Evolutionary conservation across 306 rosid species (phyloP).

Genomic region (Bauhinia variegata): DNA sequence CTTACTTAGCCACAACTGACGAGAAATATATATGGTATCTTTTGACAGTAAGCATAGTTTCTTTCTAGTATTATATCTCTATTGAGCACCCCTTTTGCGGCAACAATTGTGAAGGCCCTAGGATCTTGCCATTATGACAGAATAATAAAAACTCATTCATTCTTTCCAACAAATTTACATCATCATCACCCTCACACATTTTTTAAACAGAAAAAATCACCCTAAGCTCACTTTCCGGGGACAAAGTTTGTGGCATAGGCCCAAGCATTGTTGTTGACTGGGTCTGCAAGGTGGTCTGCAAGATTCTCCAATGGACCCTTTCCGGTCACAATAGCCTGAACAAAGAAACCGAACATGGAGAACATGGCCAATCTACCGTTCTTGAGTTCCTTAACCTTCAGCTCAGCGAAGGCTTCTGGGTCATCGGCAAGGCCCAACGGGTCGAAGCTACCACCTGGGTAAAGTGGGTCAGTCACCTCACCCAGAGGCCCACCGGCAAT

Average conservation of each 20-base stretch:
- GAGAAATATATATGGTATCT: no score
- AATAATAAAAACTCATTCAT: no score
- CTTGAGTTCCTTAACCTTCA: constrained; percentile 43
- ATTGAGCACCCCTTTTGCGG: no score
- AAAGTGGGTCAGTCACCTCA: constrained; percentile 34
- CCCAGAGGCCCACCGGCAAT: constrained; percentile 43
- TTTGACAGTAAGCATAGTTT: no score
- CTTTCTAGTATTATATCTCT: no score
- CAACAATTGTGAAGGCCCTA: no score
- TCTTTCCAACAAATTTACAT: constrained; percentile 19
- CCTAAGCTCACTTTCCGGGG: constrained; percentile 38
- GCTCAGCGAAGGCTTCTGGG: constrained; percentile 42
- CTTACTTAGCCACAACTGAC: no score
- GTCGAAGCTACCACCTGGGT: constrained; percentile 47
- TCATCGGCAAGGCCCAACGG: constrained; percentile 41
- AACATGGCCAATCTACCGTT: constrained; percentile 31
- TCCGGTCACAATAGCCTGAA: constrained; percentile 47
- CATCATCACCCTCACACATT: background rate
- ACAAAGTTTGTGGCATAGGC: constrained; percentile 45
- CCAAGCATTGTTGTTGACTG: constrained; percentile 45
- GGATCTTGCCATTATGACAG: no score
- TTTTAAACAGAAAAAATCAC: background rate
- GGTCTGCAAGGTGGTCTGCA: constrained; percentile 46
- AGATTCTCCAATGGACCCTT: constrained; percentile 43
- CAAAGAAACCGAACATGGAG: constrained; percentile 44